Base-by-base conservation (phyloP, 805 yeast genomes). In the Kregervanrija pseudodelftensis region DNA sequence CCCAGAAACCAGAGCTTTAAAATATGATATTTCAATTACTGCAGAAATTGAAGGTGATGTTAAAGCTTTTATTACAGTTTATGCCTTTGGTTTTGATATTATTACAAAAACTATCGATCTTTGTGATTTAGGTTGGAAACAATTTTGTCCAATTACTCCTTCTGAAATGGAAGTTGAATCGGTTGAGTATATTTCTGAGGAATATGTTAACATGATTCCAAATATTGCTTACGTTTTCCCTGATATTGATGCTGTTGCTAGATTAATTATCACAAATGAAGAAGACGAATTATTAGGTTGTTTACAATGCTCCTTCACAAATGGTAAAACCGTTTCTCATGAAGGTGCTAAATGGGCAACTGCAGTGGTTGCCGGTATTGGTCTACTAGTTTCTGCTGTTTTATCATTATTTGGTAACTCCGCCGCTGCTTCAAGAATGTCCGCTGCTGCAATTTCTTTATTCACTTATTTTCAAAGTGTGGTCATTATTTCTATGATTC, bases 341-440 rank as follows among this genome's bases (percentile, higher is more conserved):
- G 70, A 76, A 2, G 85, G 85, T 52, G 89, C 83, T 46, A 84
- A 85, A 65, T 90, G 97, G 97, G 95, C 87, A 36, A 87, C 96
- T 14, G 97, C 97, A 1, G 82, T 83, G 15, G 71, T 89, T 55
- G 88, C 95, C 1, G 96, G 96, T 50, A 63, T 86, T 30, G 96
- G 96, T n/a, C 65, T 90, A 47, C 66, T 89, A 38, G 73, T 82
- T 13, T 85, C 95, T n/a, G 90, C 95, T 5, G 50, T 84, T n/a
- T 70, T 88, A 49, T 80, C 95, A 4, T 76, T 90, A 4, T 82
- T 84, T 61, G 96, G 96, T 46, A 85, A 85, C 63, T 85, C 95
- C 8, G 80, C 82, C 45, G 88, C 96, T 8, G 95, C 96, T 11
- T 82, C 95, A 14, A 90, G 86, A 61, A 78, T 90, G 52, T 79